These are phyloP conservation scores for Apiotrichum akiyoshidainum DNA, from an alignment of 1,284 basidiomycete genomes.

Conservation along the genomic window DNA sequence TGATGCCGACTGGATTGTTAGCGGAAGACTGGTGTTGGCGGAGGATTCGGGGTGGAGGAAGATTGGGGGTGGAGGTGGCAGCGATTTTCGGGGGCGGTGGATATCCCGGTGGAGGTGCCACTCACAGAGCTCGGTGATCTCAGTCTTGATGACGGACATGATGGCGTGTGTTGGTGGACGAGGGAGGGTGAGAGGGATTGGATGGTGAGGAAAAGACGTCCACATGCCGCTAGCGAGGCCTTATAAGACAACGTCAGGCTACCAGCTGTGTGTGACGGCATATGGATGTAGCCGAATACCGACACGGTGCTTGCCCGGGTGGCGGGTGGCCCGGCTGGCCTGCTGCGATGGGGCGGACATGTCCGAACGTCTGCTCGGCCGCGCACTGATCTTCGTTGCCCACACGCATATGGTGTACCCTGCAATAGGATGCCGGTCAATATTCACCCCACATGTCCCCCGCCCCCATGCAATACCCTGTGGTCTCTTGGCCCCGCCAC, in stretches of 20 bases:
- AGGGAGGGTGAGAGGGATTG: not conserved
- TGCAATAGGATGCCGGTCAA: no score
- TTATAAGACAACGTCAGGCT: not conserved
- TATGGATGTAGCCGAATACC: not conserved
- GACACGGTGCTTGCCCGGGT: not conserved
- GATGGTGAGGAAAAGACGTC: not conserved
- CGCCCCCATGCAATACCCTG: no score
- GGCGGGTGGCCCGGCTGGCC: no score
- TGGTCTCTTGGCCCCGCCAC: no score
- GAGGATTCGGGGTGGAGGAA: no score
- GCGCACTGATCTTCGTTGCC: not conserved
- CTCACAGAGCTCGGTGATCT: constrained; percentile 68
- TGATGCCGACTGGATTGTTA: constrained; percentile 60
- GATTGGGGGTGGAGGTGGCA: not conserved
- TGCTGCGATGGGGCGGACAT: not conserved
- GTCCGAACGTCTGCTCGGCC: not conserved
- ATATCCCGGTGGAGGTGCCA: constrained; percentile 1
- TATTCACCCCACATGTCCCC: no score
- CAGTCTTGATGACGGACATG: constrained; percentile 55
- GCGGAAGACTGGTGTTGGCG: not conserved
- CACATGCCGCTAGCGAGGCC: not conserved
- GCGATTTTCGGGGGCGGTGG: not conserved
- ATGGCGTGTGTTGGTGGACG: not conserved
- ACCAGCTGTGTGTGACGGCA: no score
- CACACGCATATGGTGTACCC: not conserved